These are phyloP conservation scores for Sporobolomyces pararoseus DNA, from an alignment of 768 basidiomycete species.

Conservation along the genomic window DNA sequence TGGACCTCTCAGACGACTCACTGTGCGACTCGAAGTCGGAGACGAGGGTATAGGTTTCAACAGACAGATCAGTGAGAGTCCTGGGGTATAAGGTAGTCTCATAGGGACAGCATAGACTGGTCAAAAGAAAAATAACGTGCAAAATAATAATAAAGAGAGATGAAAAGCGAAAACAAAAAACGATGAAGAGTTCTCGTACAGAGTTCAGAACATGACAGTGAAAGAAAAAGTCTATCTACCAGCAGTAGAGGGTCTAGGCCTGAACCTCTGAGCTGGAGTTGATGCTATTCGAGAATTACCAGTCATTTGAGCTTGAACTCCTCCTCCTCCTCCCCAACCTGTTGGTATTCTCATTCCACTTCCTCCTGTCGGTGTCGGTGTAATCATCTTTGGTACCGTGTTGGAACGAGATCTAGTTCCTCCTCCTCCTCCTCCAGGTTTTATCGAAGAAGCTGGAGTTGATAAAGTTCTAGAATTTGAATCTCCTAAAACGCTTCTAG, in stretches of 20 bases:
- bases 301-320: not conserved
- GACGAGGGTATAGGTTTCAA: too few species aligned
- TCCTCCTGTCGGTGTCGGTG: constrained; percentile 1
- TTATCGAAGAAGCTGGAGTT: not conserved
- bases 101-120: too few species aligned
- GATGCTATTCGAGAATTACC: not conserved
- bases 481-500: not conserved
- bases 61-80: too few species aligned
- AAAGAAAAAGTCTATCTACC: too few species aligned
- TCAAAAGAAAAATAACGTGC: too few species aligned
- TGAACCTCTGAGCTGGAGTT: not conserved
- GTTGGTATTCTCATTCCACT: constrained; percentile 8
- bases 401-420: not conserved
- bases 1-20: too few species aligned
- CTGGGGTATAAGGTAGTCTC: too few species aligned
- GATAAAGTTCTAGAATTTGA: not conserved
- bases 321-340: not conserved
- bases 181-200: too few species aligned
- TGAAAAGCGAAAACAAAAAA: too few species aligned
- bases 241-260: constrained; percentile 4
- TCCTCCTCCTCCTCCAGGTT: not conserved
- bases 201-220: too few species aligned
- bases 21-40: too few species aligned
- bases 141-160: too few species aligned
- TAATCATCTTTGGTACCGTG: not conserved